These are phyloP conservation scores for Aspergillus ostianus DNA, from an alignment of 495 filamentous ascomycete species.

Conservation along the genomic window DNA sequence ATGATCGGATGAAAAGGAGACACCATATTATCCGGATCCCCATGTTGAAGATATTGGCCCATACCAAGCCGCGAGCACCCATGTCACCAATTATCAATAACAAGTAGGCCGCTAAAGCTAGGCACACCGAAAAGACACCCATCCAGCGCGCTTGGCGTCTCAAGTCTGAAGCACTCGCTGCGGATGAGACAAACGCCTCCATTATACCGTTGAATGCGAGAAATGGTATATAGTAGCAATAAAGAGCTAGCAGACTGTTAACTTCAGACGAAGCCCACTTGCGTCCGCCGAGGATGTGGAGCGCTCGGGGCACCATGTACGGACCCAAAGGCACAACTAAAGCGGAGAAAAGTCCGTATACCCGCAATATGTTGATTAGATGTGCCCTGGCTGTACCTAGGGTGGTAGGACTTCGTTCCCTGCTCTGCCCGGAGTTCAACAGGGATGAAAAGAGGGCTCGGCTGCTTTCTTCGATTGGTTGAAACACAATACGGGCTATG, in stretches of 20 bases:
- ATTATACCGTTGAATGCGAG: conserved; percentile 88
- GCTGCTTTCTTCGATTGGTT: conserved; percentile 90
- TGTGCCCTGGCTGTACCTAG: conserved; percentile 32
- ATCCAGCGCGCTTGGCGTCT: conserved; percentile 78
- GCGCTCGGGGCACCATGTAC: conserved; percentile 63
- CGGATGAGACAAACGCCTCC: conserved; percentile 88
- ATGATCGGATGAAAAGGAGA: conserved; percentile 62
- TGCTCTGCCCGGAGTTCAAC: conserved; percentile 28
- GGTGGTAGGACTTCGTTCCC: conserved; percentile 15
- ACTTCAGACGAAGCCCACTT: conserved; percentile 65
- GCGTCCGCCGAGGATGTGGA: conserved; percentile 69
- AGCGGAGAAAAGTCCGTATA: conserved; percentile 61
- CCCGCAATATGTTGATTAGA: conserved; percentile 35
- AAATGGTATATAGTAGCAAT: conserved; percentile 90
- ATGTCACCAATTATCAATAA: conserved; percentile 62
- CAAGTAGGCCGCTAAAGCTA: conserved; percentile 66
- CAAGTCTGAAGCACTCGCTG: conserved; percentile 69
- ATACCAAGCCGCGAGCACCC: conserved; percentile 78
- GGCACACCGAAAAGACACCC: conserved; percentile 70
- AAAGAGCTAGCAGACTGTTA: conserved; percentile 69
- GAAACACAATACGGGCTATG: conserved; percentile 85
- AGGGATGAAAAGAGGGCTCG: conserved; percentile 83
- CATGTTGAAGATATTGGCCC: conserved; percentile 88
- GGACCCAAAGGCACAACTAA: conserved; percentile 68
- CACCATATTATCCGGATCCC: conserved; percentile 78